Evolutionary conservation across 208 protist species (phyloP).

Genomic region (Crithidia sp.): DNA sequence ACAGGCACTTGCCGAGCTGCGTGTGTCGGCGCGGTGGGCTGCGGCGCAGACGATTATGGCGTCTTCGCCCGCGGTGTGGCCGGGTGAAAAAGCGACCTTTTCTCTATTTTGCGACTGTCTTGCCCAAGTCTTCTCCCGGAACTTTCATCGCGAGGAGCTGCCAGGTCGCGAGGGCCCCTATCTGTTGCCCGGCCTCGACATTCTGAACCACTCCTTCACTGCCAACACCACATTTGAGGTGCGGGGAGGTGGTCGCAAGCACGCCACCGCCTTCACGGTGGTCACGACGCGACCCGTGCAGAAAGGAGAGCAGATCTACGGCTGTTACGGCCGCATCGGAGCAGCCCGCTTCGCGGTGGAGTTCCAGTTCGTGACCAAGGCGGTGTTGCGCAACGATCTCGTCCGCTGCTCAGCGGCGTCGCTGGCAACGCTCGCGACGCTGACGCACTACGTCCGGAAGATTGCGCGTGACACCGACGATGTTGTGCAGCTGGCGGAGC

Average conservation of each 20-base stretch:
- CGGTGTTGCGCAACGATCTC: constrained; percentile 59
- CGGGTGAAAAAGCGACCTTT: constrained; percentile 38
- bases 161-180: constrained; percentile 81
- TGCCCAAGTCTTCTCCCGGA: constrained; percentile 81
- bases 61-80: constrained; percentile 61
- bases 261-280: constrained; percentile 73
- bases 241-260: constrained; percentile 78
- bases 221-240: constrained; percentile 75
- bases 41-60: constrained; percentile 56
- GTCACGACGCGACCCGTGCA: constrained; percentile 59
- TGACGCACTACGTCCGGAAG: constrained; percentile 17
- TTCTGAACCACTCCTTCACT: constrained; percentile 80
- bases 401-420: constrained; percentile 57
- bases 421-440: constrained; percentile 24
- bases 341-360: constrained; percentile 74
- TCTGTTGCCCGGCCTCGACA: constrained; percentile 79
- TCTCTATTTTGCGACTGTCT: constrained; percentile 74
- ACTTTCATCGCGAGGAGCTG: constrained; percentile 88
- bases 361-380: constrained; percentile 83
- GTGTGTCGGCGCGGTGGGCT: constrained; percentile 51
- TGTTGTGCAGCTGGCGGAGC: background rate
- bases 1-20: constrained; percentile 71
- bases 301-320: constrained; percentile 78
- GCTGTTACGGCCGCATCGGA: constrained; percentile 82
- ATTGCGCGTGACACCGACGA: background rate